These are phyloP conservation scores for Leccinellum albellum DNA, from an alignment of 768 basidiomycete species.

Conservation along the genomic window DNA sequence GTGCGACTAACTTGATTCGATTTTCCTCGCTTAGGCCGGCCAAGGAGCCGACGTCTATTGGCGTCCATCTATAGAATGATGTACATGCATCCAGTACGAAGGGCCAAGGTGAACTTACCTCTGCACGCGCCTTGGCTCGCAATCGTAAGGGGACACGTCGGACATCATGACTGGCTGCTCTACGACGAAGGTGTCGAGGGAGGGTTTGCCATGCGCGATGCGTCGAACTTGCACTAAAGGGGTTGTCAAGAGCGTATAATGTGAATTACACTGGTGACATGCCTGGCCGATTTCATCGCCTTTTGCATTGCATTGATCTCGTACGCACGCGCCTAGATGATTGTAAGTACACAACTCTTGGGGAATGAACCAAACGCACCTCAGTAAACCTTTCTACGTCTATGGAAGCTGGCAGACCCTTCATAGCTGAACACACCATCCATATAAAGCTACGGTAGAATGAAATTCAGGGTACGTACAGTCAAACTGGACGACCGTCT, in stretches of 20 bases:
- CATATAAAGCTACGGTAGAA: background rate
- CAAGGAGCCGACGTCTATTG: conserved; percentile 38
- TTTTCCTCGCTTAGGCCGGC: conserved; percentile 63
- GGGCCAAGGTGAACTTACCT: conserved; percentile 48
- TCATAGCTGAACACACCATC: conserved; percentile 41
- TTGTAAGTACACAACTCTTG: background rate
- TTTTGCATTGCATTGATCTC: conserved; percentile 90
- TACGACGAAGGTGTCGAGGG: conserved; percentile 83
- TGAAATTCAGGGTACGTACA: conserved; percentile 31
- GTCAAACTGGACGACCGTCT: conserved; percentile 33
- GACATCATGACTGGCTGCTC: conserved; percentile 94
- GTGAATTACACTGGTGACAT: background rate
- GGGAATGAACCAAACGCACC: conserved; percentile 37
- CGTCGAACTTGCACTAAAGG: conserved; percentile 58
- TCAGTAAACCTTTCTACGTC: conserved; percentile 89
- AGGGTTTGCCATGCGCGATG: conserved; percentile 90
- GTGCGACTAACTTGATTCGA: conserved; percentile 54
- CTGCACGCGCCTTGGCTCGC: conserved; percentile 74
- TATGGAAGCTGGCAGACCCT: conserved; percentile 64
- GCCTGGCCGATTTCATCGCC: conserved; percentile 81
- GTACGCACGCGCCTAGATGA: conserved; percentile 70
- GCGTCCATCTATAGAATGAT: conserved; percentile 49
- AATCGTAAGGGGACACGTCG: conserved; percentile 85
- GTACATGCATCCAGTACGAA: conserved; percentile 23
- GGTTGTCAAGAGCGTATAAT: background rate